These are phyloP conservation scores for Boletus pseudopeckii DNA, from an alignment of 768 basidiomycete genomes.

Conservation along the genomic window DNA sequence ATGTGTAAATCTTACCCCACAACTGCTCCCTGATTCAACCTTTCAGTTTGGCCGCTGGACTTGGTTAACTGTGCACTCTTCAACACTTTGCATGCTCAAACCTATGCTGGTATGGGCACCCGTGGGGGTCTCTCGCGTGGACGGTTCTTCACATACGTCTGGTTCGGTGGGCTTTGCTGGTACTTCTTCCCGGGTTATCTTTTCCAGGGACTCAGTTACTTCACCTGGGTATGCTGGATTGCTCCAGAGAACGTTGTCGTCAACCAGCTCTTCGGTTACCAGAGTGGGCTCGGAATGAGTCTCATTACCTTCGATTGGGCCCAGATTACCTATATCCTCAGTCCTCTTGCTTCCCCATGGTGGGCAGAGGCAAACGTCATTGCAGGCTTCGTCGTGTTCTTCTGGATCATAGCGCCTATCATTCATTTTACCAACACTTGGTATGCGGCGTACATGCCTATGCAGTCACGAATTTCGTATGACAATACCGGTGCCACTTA, in stretches of 20 bases:
- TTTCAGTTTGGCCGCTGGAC: constrained; percentile 68
- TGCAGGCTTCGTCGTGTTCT: constrained; percentile 35
- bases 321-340: constrained; percentile 60
- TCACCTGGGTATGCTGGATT: constrained; percentile 65
- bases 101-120: constrained; percentile 41
- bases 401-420: constrained; percentile 30
- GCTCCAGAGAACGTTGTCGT: constrained; percentile 64
- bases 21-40: constrained; percentile 14
- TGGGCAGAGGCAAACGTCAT: constrained; percentile 42
- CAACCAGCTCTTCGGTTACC: constrained; percentile 75
- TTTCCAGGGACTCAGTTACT: constrained; percentile 63
- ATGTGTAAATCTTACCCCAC: constrained; percentile 9
- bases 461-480: constrained; percentile 40
- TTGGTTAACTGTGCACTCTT: constrained; percentile 71
- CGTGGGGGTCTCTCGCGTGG: constrained; percentile 49
- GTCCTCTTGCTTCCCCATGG: constrained; percentile 33
- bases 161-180: constrained; percentile 38
- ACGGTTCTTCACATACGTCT: constrained; percentile 49
- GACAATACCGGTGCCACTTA: constrained; percentile 42
- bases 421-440: constrained; percentile 37
- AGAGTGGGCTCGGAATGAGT: constrained; percentile 59
- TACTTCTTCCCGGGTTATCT: constrained; percentile 74
- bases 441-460: constrained; percentile 38
- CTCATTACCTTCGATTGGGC: constrained; percentile 81
- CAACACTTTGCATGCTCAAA: constrained; percentile 69